Base-by-base conservation (phyloP, 805 yeast species). In the Monosporozyma siamensis region DNA sequence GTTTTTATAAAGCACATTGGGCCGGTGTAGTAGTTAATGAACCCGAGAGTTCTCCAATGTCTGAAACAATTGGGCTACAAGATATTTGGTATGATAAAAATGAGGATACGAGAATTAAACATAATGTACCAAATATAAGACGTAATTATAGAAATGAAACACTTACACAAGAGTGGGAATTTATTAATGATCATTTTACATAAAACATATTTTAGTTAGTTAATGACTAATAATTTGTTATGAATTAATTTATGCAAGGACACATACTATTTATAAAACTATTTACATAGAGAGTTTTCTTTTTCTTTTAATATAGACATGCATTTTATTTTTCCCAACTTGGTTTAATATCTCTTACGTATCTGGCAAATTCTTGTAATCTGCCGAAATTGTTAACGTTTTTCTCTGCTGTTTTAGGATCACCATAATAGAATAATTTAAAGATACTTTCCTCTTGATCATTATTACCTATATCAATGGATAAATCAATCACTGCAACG, bases 401-500 rank as follows among this genome's bases (percentile, higher is more conserved):
- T 14, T 48, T 47, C 4, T 45, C 47, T 6, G 50, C 45, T n/a
- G 56, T 43, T 11, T 48, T 53, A 4, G 58, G 55, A 29, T 58
- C 55, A 0, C 75, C 74, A 31, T 70, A 59, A 47, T 63, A 71
- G 44, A 72, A 72, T 34, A 69, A 46, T 43, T 70, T 62, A 42
- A 63, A 63, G 6, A 53, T 52, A 36, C 63, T 59, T n/a, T 56
- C 54, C 6, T 37, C 50, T 8, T 54, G 51, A 23, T 52, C 50
- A 4, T 54, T 51, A 32, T 51, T 45, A 12, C 69, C 71, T 3
- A 47, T 30, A 58, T 39, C 56, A 40, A 38, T 63, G 2, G 67
- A 63, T 14, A 80, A 55, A 40, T 71, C 69, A 23, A 78, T 56
- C 22, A 81, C 79, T 1, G 95, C 95, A 14, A 71, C 66, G 32